A percentile compares a stretch with the other conserved stretches of the same genome.
Evolutionary conservation across 2,329 filamentous ascomycete genomes (phyloP).

Genomic region (Stemphylium lycopersici): DNA sequence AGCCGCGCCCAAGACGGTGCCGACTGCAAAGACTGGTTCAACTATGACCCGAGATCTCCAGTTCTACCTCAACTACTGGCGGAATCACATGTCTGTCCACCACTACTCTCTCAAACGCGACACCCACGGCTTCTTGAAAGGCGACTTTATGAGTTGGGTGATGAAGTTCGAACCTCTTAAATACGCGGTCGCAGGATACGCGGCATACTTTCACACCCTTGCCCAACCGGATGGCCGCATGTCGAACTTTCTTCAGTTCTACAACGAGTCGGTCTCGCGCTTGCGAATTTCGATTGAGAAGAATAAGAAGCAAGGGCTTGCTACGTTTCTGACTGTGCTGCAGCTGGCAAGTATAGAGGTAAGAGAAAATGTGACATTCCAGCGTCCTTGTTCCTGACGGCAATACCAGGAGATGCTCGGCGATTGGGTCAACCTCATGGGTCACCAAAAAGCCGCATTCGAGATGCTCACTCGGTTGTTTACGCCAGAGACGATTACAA

Average conservation of each 20-base stretch:
- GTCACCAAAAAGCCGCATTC: constrained; percentile 88
- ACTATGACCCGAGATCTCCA: constrained; percentile 70
- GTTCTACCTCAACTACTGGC: constrained; percentile 79
- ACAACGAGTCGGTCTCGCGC: constrained; percentile 83
- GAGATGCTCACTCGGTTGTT: constrained; percentile 80
- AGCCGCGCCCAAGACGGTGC: constrained; percentile 20
- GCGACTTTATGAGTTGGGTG: constrained; percentile 73
- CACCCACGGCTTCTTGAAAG: constrained; percentile 73
- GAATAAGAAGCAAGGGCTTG: constrained; percentile 72
- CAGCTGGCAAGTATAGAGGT: constrained; percentile 95
- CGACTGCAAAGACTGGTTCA: constrained; percentile 17
- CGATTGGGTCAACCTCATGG: constrained; percentile 92
- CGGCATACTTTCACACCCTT: constrained; percentile 83
- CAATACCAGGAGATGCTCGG: constrained; percentile 80
- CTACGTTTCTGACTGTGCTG: constrained; percentile 83
- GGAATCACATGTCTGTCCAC: constrained; percentile 76
- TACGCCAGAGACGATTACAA: constrained; percentile 74
- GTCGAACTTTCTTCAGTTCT: constrained; percentile 83
- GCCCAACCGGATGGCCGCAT: constrained; percentile 74
- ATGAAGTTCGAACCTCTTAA: constrained; percentile 79
- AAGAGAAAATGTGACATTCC: constrained; percentile 32
- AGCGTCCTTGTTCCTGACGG: constrained; percentile 13
- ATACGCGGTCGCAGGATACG: constrained; percentile 85
- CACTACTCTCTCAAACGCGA: constrained; percentile 83
- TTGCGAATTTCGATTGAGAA: constrained; percentile 74